These are phyloP conservation scores for Exsudoporus floridanus DNA, from an alignment of 1,284 basidiomycete species.

Conservation along the genomic window DNA sequence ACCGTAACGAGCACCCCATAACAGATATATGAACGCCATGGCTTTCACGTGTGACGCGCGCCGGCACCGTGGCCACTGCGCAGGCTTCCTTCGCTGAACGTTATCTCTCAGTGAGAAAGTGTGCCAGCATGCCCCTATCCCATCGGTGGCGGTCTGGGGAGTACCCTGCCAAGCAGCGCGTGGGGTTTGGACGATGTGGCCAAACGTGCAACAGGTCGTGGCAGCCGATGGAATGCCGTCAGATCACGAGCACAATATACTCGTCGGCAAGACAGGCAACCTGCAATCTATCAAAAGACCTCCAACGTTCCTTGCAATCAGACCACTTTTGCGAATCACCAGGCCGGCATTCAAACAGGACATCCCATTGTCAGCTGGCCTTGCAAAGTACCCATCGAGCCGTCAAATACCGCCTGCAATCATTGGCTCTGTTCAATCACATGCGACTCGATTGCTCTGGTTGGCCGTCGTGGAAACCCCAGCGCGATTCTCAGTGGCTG, in stretches of 20 bases:
- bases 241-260: background rate
- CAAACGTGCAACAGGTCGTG: background rate
- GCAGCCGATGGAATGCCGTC: slow-evolving; percentile 6
- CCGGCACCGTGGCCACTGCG: slow-evolving; percentile 9
- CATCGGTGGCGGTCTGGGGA: background rate
- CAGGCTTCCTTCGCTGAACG: slow-evolving; percentile 2
- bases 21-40: slow-evolving; percentile 11
- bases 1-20: slow-evolving; percentile 25
- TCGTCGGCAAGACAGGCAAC: background rate
- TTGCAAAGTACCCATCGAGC: background rate
- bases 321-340: background rate
- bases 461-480: slow-evolving; percentile 19
- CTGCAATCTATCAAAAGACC: background rate
- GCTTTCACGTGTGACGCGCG: slow-evolving; percentile 7
- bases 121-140: no score
- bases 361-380: slow-evolving; percentile 5
- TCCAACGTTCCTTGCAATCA: slow-evolving; percentile 8
- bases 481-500: background rate
- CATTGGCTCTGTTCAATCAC: no score
- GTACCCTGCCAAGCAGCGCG: background rate
- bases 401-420: background rate
- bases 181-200: background rate
- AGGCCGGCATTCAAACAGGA: background rate
- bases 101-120: slow-evolving; percentile 3
- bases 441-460: background rate